phyloP scores from a whole-genome alignment of 768 basidiomycete species.

The Russula olivacea region DNA sequence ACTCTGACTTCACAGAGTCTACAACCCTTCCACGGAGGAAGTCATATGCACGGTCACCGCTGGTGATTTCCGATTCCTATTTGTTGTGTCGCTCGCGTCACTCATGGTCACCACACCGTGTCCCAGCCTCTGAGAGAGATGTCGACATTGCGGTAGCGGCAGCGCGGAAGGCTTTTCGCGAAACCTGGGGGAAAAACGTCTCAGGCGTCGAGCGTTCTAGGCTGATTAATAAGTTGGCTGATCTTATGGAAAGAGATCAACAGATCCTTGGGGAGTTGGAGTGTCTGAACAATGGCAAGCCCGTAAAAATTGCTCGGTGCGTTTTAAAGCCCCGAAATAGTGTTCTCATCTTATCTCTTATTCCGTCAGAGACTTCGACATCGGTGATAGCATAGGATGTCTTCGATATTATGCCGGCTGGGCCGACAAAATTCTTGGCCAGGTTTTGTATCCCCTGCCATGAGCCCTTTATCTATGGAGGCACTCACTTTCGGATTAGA shows the following conservation, averaged over 20 bases:
- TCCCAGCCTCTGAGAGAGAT: constrained; percentile 60
- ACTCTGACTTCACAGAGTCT: constrained; percentile 20
- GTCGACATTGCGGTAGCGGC: constrained; percentile 80
- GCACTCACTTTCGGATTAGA: constrained; percentile 36
- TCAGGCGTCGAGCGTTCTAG: constrained; percentile 78
- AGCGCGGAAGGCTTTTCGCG: constrained; percentile 76
- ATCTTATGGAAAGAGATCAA: constrained; percentile 81
- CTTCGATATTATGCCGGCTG: constrained; percentile 91
- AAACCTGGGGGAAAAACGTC: constrained; percentile 85
- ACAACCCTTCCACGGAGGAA: constrained; percentile 77
- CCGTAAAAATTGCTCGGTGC: constrained; percentile 54
- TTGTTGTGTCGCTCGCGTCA: background rate
- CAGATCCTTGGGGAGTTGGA: constrained; percentile 82
- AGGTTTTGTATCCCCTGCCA: constrained; percentile 46
- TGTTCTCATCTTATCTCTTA: background rate
- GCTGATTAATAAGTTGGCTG: constrained; percentile 79
- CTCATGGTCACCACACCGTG: background rate
- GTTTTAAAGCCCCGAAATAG: constrained; percentile 30
- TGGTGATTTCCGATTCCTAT: constrained; percentile 25
- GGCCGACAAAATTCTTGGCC: constrained; percentile 90
- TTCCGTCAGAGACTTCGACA: constrained; percentile 62
- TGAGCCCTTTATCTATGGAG: background rate
- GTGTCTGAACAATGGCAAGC: constrained; percentile 87
- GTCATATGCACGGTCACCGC: constrained; percentile 62
- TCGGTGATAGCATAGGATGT: constrained; percentile 71